These are phyloP conservation scores for Reticulascus tulasneorum DNA, from an alignment of 2,329 filamentous ascomycete genomes.

Conservation along the genomic window DNA sequence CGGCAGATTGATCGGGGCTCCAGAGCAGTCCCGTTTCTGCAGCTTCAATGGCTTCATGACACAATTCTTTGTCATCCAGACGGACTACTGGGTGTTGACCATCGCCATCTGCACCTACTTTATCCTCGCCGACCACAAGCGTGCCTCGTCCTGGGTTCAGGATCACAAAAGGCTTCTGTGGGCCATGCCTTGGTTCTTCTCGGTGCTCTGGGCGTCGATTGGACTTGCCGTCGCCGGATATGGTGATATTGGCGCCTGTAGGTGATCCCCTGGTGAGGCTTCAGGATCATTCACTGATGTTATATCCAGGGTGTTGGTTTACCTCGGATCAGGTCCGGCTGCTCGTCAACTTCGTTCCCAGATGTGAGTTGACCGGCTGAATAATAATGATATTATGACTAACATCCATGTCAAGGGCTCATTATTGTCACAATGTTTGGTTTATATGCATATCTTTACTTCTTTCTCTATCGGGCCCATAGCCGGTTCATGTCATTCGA, in stretches of 20 bases:
- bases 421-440: conserved; percentile 33
- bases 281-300: background rate
- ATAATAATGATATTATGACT: background rate
- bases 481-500: conserved; percentile 26
- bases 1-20: conserved; percentile 24
- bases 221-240: conserved; percentile 25
- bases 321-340: conserved; percentile 31
- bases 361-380: conserved; percentile 19
- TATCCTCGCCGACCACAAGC: conserved; percentile 32
- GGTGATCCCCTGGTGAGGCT: background rate
- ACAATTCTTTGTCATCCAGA: conserved; percentile 38
- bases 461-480: conserved; percentile 33
- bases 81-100: conserved; percentile 39
- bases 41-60: conserved; percentile 38
- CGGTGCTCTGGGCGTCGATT: conserved; percentile 28
- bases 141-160: conserved; percentile 31
- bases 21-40: conserved; percentile 27
- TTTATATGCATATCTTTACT: conserved; percentile 34
- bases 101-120: conserved; percentile 37
- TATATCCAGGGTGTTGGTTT: conserved; percentile 33
- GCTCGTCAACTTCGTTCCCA: conserved; percentile 36
- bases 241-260: conserved; percentile 27
- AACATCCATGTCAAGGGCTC: conserved; percentile 15
- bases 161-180: conserved; percentile 27
- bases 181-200: conserved; percentile 31